These are phyloP conservation scores for Calonectria crousiana DNA, from an alignment of 2,329 filamentous ascomycete genomes.

Conservation along the genomic window DNA sequence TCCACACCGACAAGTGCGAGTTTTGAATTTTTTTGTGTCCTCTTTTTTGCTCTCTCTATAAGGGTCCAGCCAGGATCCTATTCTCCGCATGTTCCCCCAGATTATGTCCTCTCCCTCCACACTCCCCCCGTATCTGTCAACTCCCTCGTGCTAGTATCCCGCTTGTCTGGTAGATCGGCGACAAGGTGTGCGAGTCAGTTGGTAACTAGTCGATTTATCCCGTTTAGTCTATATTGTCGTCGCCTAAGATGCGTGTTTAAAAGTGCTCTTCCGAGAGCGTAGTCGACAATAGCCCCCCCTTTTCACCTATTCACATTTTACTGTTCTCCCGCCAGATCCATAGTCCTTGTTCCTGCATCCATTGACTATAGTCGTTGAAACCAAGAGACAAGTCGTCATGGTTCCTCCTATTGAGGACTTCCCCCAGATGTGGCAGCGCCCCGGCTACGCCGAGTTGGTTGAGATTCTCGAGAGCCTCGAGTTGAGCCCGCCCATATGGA, in stretches of 20 bases:
- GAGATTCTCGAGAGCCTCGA: constrained; percentile 75
- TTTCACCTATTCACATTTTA: not conserved
- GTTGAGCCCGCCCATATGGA: constrained; percentile 77
- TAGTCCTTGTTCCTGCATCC: not conserved
- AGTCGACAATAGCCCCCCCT: constrained; percentile 11
- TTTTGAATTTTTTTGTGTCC: not conserved
- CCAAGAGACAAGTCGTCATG: constrained; percentile 36
- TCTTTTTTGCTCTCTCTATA: not conserved
- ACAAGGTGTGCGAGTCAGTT: constrained; percentile 5
- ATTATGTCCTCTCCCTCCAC: constrained; percentile 9
- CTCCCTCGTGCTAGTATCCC: not conserved
- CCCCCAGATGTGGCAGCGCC: constrained; percentile 85
- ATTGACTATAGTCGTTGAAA: not conserved
- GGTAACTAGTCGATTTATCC: not conserved
- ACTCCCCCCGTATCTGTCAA: not conserved
- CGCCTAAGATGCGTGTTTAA: constrained; percentile 26
- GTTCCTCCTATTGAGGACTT: constrained; percentile 67
- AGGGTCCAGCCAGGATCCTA: not conserved
- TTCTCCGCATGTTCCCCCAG: constrained; percentile 22
- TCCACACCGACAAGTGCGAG: constrained; percentile 17
- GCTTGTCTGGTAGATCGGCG: constrained; percentile 4
- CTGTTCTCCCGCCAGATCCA: not conserved
- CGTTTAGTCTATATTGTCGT: not conserved
- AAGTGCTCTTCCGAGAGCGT: constrained; percentile 22
- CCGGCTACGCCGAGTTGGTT: constrained; percentile 73